These are phyloP conservation scores for Cucurbita pepo DNA, from an alignment of 306 rosid genomes.

Conservation along the genomic window DNA sequence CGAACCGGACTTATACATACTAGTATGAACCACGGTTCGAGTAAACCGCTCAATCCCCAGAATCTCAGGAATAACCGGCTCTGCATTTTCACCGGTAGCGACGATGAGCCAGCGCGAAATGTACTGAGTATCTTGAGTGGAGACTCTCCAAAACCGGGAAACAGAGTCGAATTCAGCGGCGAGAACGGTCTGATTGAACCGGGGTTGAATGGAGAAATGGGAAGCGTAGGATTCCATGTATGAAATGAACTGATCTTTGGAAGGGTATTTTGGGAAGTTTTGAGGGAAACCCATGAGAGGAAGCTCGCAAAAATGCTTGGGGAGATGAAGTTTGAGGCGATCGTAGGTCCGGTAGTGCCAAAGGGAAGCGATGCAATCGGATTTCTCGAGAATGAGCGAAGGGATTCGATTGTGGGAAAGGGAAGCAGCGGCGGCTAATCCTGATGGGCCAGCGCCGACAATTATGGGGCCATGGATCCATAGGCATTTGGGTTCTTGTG, in stretches of 20 bases:
- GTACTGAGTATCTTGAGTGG: conserved; percentile 29
- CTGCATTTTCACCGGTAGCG: conserved; percentile 93
- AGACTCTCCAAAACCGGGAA: conserved; percentile 37
- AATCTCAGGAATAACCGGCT: conserved; percentile 48
- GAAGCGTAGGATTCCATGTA: conserved; percentile 70
- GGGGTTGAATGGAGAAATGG: conserved; percentile 41
- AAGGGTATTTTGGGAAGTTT: conserved; percentile 62
- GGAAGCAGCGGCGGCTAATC: conserved; percentile 77
- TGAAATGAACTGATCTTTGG: conserved; percentile 56
- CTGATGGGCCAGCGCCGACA: conserved; percentile 94
- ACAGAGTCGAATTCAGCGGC: conserved; percentile 31
- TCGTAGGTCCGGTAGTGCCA: conserved; percentile 70
- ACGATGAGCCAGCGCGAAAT: conserved; percentile 60
- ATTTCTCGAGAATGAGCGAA: conserved; percentile 43
- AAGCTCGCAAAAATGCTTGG: conserved; percentile 64
- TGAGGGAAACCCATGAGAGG: conserved; percentile 52
- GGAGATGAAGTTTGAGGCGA: conserved; percentile 86
- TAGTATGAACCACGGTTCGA: conserved; percentile 40
- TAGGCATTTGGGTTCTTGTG: conserved; percentile 3
- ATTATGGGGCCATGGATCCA: conserved; percentile 62
- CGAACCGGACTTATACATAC: conserved; percentile 46
- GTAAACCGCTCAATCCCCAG: conserved; percentile 38
- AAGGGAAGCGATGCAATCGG: conserved; percentile 57
- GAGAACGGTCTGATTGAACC: conserved; percentile 45
- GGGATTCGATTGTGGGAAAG: conserved; percentile 40